Evolutionary conservation across 306 rosid species (phyloP).

Genomic region (Lagenaria siceraria): DNA sequence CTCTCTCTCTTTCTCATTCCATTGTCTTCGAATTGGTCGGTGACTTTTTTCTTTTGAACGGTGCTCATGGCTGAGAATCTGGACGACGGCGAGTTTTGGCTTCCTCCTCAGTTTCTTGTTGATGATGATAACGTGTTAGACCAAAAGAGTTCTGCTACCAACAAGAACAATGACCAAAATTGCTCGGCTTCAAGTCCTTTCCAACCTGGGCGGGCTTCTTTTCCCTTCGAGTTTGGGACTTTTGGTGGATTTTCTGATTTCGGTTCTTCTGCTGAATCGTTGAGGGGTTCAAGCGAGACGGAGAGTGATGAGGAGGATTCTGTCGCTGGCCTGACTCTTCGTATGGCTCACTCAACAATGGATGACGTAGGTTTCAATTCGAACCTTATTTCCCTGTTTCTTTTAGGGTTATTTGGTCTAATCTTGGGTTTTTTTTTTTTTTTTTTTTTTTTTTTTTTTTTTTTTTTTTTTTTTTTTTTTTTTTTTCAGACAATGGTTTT

Average conservation of each 20-base stretch:
- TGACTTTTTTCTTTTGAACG: background rate
- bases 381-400: background rate
- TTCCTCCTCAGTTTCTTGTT: slow-evolving; percentile 59
- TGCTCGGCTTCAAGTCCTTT: background rate
- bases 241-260: slow-evolving; percentile 23
- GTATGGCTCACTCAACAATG: slow-evolving; percentile 35
- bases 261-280: slow-evolving; percentile 47
- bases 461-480: background rate
- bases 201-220: background rate
- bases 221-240: slow-evolving; percentile 16
- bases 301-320: slow-evolving; percentile 73
- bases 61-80: slow-evolving; percentile 26
- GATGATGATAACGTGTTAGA: slow-evolving; percentile 23
- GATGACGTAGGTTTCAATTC: slow-evolving; percentile 25
- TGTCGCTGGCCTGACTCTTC: slow-evolving; percentile 47
- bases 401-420: background rate
- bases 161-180: background rate
- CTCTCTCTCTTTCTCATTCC: background rate
- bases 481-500: slow-evolving; percentile 13
- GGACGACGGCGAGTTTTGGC: slow-evolving; percentile 72
- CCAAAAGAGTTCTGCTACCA: background rate
- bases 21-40: background rate
- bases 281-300: slow-evolving; percentile 47
- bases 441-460: background rate
- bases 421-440: background rate